Evolutionary conservation across 177 flowering plant genomes (phyloP).

Genomic region (Vitis hybrid): DNA sequence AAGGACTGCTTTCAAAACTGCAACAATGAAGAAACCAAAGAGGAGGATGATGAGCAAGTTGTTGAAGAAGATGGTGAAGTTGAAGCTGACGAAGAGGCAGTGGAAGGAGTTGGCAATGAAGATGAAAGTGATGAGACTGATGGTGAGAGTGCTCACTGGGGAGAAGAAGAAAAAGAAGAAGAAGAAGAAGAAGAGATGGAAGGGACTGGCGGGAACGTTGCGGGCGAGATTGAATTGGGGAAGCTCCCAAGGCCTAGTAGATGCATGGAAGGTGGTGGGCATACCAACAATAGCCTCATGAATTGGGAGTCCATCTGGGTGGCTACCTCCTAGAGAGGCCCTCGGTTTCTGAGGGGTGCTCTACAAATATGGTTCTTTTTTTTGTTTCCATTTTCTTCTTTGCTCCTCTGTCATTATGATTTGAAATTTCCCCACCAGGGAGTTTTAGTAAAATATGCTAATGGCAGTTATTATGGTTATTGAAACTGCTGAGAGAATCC

Average conservation of each 20-base stretch:
- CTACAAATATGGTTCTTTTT: no score
- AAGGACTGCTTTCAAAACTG: neutral
- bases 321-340: constrained; percentile 25
- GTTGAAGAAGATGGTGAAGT: constrained; percentile 3
- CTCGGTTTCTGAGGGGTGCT: neutral
- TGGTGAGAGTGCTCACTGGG: neutral
- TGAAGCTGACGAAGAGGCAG: neutral
- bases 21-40: constrained; percentile 11
- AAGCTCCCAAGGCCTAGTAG: constrained; percentile 38
- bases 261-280: constrained; percentile 43
- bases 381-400: neutral
- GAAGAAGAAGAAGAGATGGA: constrained; percentile 13
- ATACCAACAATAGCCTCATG: constrained; percentile 23
- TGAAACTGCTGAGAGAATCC: constrained; percentile 5
- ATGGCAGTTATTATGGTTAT: constrained; percentile 60
- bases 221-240: constrained; percentile 31
- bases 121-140: constrained; percentile 5
- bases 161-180: neutral
- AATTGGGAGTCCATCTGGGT: constrained; percentile 43
- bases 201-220: constrained; percentile 17
- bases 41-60: constrained; percentile 3
- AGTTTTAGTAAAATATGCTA: constrained; percentile 16
- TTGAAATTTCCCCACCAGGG: constrained; percentile 7
- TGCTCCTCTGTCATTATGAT: neutral
- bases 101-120: constrained; percentile 1